Base-by-base conservation (phyloP, 2,329 filamentous ascomycete genomes). In the Aspergillus texensis region DNA sequence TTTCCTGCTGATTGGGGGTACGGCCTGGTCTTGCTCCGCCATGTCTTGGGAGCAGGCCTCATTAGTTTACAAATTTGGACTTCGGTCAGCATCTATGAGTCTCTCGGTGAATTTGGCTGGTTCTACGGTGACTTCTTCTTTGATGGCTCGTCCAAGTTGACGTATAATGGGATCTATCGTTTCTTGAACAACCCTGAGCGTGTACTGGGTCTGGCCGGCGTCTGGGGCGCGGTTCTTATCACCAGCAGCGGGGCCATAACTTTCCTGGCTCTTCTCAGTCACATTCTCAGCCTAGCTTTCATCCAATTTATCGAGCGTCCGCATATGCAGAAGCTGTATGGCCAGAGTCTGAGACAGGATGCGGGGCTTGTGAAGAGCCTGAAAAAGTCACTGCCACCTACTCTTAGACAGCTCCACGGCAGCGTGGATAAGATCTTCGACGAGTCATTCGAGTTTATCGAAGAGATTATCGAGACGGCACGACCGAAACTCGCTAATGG, bases 91-190 rank as follows among this genome's bases (percentile, higher is more conserved):
- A 94, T 98, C 69, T 96, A 98, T 77, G 93, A 97, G 57, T 96
- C 93, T 2, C 87, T 99, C 0, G 95, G 95, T 62, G 95, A 99
- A 74, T 99, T 98, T 73, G 95, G 95, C 71, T 99, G 94, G 94
- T 98, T 98, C 83, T 98, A 94, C 74, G 95, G 95, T 21, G 95
- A 99, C 76, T 99, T 98, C 83, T 98, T 99, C 84, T 97, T 95
- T 75, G 93, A 97, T 65, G 90, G 92, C 53, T 88, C 89, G 12
- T 90, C 90, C 14, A 96, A 95, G 79, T 84, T 98, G 65, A 98
- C 92, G 0, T 99, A 99, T 79, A 93, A 91, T 70, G 96, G 94
- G 66, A 99, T 99, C 72, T 99, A 99, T 78, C 93, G 95, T 55
- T 99, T 96, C 80, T 84, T 99, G 69, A 99, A 99, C 81, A 99